These are phyloP conservation scores for Heritiera littoralis DNA, from an alignment of 345 rosid genomes.

Conservation along the genomic window DNA sequence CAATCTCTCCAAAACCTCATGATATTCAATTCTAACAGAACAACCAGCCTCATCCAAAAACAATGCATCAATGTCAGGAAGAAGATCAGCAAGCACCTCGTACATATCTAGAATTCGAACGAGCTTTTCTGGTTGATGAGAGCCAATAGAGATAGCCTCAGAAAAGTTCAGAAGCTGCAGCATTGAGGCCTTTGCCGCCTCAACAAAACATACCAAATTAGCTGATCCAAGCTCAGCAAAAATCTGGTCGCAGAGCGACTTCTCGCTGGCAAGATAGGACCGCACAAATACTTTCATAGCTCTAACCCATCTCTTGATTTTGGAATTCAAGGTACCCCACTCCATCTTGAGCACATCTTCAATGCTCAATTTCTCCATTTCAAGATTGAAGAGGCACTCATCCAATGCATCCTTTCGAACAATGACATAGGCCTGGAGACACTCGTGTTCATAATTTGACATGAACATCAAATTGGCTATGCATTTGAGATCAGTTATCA, in stretches of 20 bases:
- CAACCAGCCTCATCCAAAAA: slow-evolving; percentile 52
- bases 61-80: slow-evolving; percentile 60
- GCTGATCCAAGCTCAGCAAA: slow-evolving; percentile 52
- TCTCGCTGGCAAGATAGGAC: slow-evolving; percentile 73
- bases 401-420: slow-evolving; percentile 77
- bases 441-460: slow-evolving; percentile 69
- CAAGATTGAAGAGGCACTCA: slow-evolving; percentile 68
- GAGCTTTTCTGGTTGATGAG: slow-evolving; percentile 73
- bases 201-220: slow-evolving; percentile 56
- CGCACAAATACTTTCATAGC: slow-evolving; percentile 64
- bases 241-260: slow-evolving; percentile 59
- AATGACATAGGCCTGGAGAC: slow-evolving; percentile 62
- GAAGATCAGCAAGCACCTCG: slow-evolving; percentile 64
- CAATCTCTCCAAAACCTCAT: slow-evolving; percentile 61
- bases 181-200: slow-evolving; percentile 72
- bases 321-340: slow-evolving; percentile 69
- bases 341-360: slow-evolving; percentile 88
- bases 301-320: slow-evolving; percentile 86
- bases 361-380: slow-evolving; percentile 81
- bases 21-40: slow-evolving; percentile 52
- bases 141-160: slow-evolving; percentile 79
- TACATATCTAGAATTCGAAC: slow-evolving; percentile 82
- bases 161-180: slow-evolving; percentile 81
- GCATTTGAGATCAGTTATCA: slow-evolving; percentile 62
- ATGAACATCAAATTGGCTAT: slow-evolving; percentile 70